A percentile compares a stretch with the other conserved stretches of the same genome.
Evolutionary conservation across 2,329 filamentous ascomycete species (phyloP).

Genomic region (Xylaria sp.): DNA sequence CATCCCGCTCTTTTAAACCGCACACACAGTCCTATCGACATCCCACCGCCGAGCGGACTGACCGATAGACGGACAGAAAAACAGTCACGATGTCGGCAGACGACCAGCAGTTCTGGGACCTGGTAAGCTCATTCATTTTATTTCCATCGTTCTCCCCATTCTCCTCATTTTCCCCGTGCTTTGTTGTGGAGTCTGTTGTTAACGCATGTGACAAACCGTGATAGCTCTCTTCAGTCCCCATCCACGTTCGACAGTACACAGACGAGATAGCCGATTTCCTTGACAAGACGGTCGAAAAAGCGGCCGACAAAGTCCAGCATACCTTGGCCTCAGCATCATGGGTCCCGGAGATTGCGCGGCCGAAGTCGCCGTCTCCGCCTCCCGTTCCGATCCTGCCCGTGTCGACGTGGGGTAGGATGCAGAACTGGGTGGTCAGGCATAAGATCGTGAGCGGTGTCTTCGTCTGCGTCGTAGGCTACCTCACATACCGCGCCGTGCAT

Average conservation of each 20-base stretch:
- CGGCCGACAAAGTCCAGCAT: constrained; percentile 77
- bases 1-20: neutral
- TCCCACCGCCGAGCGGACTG: constrained; percentile 11
- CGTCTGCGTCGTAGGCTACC: constrained; percentile 76
- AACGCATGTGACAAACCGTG: constrained; percentile 28
- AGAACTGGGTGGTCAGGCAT: constrained; percentile 78
- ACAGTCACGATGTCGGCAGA: constrained; percentile 75
- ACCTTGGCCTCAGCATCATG: constrained; percentile 74
- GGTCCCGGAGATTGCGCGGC: constrained; percentile 76
- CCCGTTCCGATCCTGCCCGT: constrained; percentile 50
- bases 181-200: neutral
- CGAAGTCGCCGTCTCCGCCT: constrained; percentile 62
- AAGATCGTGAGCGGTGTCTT: constrained; percentile 78
- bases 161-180: neutral
- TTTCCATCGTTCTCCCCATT: neutral
- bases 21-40: neutral
- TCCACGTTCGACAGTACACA: constrained; percentile 77
- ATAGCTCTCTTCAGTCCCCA: constrained; percentile 64
- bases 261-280: constrained; percentile 80
- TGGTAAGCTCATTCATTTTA: constrained; percentile 63
- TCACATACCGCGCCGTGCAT: constrained; percentile 63
- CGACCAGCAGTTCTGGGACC: constrained; percentile 81
- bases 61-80: no score
- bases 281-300: constrained; percentile 82
- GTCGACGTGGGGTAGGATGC: constrained; percentile 63